phyloP scores from a whole-genome alignment of 192 early-diverging fungal species.

The Coemansia sp. region DNA sequence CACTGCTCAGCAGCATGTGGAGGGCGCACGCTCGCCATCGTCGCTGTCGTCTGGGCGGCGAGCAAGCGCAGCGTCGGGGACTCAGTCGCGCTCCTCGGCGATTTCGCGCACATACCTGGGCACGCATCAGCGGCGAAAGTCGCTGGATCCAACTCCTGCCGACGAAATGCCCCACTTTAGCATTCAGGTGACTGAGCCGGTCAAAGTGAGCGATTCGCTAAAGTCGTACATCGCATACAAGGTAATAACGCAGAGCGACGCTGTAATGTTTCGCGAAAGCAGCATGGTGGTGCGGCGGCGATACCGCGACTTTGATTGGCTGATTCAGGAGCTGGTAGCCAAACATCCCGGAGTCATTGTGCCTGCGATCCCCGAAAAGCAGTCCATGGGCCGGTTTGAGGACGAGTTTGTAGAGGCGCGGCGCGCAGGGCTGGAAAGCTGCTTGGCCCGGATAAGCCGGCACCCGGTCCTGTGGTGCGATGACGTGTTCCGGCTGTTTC shows the following conservation, averaged over 20 bases:
- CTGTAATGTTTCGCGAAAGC: constrained; percentile 67
- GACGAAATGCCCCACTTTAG: constrained; percentile 58
- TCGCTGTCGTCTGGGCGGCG: constrained; percentile 19
- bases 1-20: constrained; percentile 33
- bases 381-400: constrained; percentile 86
- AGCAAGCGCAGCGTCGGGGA: constrained; percentile 1
- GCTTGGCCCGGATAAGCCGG: constrained; percentile 71
- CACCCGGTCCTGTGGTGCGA: constrained; percentile 83
- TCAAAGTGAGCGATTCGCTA: constrained; percentile 87
- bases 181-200: constrained; percentile 78
- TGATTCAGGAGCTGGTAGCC: constrained; percentile 75
- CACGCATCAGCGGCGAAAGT: constrained; percentile 41
- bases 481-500: constrained; percentile 78
- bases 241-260: constrained; percentile 79
- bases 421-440: constrained; percentile 77
- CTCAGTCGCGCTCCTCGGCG: constrained; percentile 8
- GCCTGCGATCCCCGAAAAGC: constrained; percentile 92
- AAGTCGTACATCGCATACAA: constrained; percentile 84
- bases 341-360: constrained; percentile 87
- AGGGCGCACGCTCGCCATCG: constrained; percentile 15
- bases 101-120: constrained; percentile 27
- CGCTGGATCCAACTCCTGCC: constrained; percentile 38
- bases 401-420: constrained; percentile 94
- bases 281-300: constrained; percentile 83
- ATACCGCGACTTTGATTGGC: constrained; percentile 93